phyloP scores from a whole-genome alignment of 495 filamentous ascomycete species.

The Lentithecium fluviatile region DNA sequence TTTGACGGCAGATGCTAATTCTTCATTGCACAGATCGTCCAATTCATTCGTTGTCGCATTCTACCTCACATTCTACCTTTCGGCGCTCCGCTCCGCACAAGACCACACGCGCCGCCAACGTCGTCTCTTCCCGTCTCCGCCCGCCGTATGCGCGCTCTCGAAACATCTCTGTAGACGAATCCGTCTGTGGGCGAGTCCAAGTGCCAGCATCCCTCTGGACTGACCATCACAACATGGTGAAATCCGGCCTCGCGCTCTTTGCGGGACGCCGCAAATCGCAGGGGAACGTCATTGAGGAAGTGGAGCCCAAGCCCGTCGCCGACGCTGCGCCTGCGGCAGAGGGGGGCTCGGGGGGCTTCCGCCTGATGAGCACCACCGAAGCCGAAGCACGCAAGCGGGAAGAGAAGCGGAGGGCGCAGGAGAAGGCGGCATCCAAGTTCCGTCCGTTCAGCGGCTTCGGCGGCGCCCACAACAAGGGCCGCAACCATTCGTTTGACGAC shows the following conservation, averaged over 20 bases:
- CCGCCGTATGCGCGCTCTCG: not conserved
- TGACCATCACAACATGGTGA: conserved; percentile 25
- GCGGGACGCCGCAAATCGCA: conserved; percentile 36
- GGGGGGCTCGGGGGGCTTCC: conserved; percentile 11
- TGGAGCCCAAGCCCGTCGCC: not conserved
- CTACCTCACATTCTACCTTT: too few species aligned
- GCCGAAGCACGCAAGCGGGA: conserved; percentile 16
- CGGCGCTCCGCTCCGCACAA: too few species aligned
- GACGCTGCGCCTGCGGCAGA: not conserved
- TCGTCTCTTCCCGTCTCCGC: too few species aligned
- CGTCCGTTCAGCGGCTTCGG: conserved; percentile 24
- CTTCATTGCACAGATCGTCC: too few species aligned
- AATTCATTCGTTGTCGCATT: too few species aligned
- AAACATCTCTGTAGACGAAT: not conserved
- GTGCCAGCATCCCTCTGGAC: not conserved
- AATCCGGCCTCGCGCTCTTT: conserved; percentile 20
- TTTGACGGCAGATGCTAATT: too few species aligned
- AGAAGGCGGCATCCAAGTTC: conserved; percentile 18
- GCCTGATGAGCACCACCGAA: conserved; percentile 17
- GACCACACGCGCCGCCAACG: too few species aligned
- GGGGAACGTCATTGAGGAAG: conserved; percentile 37
- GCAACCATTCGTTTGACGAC: conserved; percentile 34
- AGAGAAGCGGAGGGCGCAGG: conserved; percentile 1
- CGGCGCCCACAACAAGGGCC: conserved; percentile 18
- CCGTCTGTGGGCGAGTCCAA: not conserved